Conservation (phyloP, 2,329 filamentous ascomycete species). For the Exophiala calicioides region DNA sequence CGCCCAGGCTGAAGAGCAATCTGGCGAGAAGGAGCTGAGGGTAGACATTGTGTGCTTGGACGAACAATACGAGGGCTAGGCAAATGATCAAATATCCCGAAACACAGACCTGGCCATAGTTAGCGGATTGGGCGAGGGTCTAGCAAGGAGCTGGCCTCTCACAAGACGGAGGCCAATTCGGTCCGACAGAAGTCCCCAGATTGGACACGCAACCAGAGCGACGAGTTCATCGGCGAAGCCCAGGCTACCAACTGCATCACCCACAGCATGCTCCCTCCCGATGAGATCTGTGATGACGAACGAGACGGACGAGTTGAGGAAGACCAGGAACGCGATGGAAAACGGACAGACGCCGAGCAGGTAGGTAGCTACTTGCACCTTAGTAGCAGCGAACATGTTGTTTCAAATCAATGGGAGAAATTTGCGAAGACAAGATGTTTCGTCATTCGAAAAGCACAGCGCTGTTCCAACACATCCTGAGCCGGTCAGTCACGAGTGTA, state of each 20-base stretch:
- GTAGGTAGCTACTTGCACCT: constrained; percentile 60
- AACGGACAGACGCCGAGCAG: constrained; percentile 64
- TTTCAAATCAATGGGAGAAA: not conserved
- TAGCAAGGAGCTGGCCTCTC: constrained; percentile 28
- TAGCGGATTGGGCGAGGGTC: constrained; percentile 5
- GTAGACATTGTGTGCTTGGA: constrained; percentile 84
- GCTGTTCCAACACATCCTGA: not conserved
- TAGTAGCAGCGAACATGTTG: constrained; percentile 60
- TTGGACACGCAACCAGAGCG: constrained; percentile 49
- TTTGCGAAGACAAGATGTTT: not conserved
- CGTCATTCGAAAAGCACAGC: not conserved
- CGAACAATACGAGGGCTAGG: constrained; percentile 73
- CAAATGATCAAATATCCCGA: constrained; percentile 82
- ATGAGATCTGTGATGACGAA: constrained; percentile 67
- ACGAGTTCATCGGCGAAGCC: constrained; percentile 54
- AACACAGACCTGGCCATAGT: constrained; percentile 52
- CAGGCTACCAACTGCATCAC: constrained; percentile 60
- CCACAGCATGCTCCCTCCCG: constrained; percentile 56
- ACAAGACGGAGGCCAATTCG: constrained; percentile 51
- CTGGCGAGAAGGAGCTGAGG: constrained; percentile 83
- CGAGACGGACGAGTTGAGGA: constrained; percentile 64
- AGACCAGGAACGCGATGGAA: constrained; percentile 66
- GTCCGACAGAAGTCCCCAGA: constrained; percentile 54
- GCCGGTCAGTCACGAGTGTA: not conserved
- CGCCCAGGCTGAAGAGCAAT: constrained; percentile 85